These are phyloP conservation scores for Anthostomella pinea DNA, from an alignment of 2,329 filamentous ascomycete species.

Conservation along the genomic window DNA sequence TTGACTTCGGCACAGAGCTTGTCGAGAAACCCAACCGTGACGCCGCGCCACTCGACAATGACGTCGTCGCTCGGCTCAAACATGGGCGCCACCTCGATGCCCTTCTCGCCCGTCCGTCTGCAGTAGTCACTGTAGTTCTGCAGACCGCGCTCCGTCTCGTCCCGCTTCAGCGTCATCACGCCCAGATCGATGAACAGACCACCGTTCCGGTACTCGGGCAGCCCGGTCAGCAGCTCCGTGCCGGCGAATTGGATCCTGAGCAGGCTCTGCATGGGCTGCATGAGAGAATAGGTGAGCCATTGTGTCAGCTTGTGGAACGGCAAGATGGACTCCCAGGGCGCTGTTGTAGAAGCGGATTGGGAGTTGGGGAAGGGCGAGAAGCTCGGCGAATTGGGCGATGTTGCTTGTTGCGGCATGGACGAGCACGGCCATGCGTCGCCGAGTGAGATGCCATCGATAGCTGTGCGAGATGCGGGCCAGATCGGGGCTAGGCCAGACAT, in stretches of 20 bases:
- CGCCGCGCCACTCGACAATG: constrained; percentile 75
- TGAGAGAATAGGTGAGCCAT: constrained; percentile 91
- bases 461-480: constrained; percentile 84
- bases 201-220: constrained; percentile 91
- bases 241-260: constrained; percentile 80
- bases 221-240: constrained; percentile 76
- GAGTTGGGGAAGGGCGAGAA: constrained; percentile 47
- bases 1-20: constrained; percentile 63
- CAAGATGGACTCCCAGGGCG: constrained; percentile 71
- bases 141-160: constrained; percentile 68
- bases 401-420: constrained; percentile 62
- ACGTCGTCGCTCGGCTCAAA: constrained; percentile 74
- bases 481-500: constrained; percentile 84
- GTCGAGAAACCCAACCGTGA: constrained; percentile 73
- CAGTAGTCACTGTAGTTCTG: constrained; percentile 68
- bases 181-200: constrained; percentile 84
- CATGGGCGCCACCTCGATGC: constrained; percentile 60
- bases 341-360: constrained; percentile 19
- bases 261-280: constrained; percentile 83
- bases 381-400: constrained; percentile 46
- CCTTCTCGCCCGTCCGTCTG: constrained; percentile 64
- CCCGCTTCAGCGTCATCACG: constrained; percentile 70
- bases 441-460: constrained; percentile 80
- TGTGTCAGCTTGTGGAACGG: constrained; percentile 94
- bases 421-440: constrained; percentile 94